Evolutionary conservation across 352 stramenopile species (phyloP).

Genomic region (Phytophthora kernoviae): DNA sequence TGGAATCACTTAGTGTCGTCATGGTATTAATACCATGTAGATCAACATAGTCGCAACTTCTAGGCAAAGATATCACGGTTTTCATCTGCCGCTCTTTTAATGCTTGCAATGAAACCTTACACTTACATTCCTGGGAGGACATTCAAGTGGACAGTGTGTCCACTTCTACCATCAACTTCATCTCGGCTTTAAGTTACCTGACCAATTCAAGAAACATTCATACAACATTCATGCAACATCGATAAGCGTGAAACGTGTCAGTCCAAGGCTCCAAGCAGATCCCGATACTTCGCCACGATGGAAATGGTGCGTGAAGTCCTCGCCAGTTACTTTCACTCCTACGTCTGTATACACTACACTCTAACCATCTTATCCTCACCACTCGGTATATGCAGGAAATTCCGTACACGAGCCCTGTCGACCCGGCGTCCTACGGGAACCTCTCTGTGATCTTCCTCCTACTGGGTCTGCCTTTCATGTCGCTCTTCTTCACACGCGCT

Average conservation of each 20-base stretch:
- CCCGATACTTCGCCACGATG: conserved; percentile 33
- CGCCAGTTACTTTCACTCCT: too few relatives aligned
- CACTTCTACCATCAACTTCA: background rate
- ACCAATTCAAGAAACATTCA: background rate
- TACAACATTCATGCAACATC: conserved; percentile 13
- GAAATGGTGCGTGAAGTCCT: conserved; percentile 48
- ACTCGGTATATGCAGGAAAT: conserved; percentile 56
- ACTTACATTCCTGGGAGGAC: too few relatives aligned
- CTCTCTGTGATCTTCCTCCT: conserved; percentile 65
- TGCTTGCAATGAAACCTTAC: too few relatives aligned
- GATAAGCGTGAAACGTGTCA: conserved; percentile 27
- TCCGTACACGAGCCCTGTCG: conserved; percentile 81
- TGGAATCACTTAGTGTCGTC: too few relatives aligned
- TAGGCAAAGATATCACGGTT: too few relatives aligned
- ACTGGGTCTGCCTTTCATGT: conserved; percentile 77
- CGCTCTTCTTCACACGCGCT: conserved; percentile 83
- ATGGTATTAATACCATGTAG: too few relatives aligned
- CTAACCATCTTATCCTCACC: background rate
- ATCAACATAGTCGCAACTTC: too few relatives aligned
- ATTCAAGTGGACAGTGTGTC: conserved; percentile 15
- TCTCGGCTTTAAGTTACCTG: background rate
- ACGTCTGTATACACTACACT: background rate
- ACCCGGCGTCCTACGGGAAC: conserved; percentile 69
- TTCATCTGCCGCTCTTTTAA: too few relatives aligned
- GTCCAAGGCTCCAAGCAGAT: conserved; percentile 30